Conservation (phyloP, 1,284 basidiomycete species). For the Sutorius eximius region DNA sequence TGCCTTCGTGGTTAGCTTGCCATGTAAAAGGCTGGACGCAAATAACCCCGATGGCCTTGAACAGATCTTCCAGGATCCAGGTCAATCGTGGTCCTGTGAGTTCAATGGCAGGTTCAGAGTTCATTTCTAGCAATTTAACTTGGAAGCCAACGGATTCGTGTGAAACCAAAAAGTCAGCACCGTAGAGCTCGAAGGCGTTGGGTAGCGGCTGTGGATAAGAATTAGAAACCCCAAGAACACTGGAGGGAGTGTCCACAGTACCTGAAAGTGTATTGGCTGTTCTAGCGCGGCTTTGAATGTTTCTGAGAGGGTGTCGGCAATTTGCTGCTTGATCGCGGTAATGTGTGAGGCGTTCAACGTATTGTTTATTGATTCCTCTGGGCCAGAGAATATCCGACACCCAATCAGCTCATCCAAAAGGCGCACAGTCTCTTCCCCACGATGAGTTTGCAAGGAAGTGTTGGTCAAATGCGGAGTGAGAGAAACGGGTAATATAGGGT, state of each 20-base stretch:
- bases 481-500: slow-evolving; percentile 25
- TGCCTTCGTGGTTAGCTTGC: neutral
- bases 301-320: slow-evolving; percentile 70
- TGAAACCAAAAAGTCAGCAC: slow-evolving; percentile 86
- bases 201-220: slow-evolving; percentile 63
- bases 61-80: slow-evolving; percentile 81
- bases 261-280: slow-evolving; percentile 88
- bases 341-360: slow-evolving; percentile 46
- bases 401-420: slow-evolving; percentile 78
- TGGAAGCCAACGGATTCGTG: slow-evolving; percentile 48
- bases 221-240: neutral
- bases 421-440: slow-evolving; percentile 67
- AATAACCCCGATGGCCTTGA: slow-evolving; percentile 67
- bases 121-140: slow-evolving; percentile 86
- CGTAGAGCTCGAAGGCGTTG: slow-evolving; percentile 95
- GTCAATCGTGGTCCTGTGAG: slow-evolving; percentile 84
- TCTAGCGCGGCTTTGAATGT: slow-evolving; percentile 85
- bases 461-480: slow-evolving; percentile 90
- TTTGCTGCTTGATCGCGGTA: slow-evolving; percentile 58
- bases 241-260: slow-evolving; percentile 29
- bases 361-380: slow-evolving; percentile 17
- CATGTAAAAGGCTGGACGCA: slow-evolving; percentile 62
- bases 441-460: slow-evolving; percentile 83
- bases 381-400: slow-evolving; percentile 50
- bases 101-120: slow-evolving; percentile 95